Conservation (phyloP, 257 asterid species). For the Paulownia fortunei region DNA sequence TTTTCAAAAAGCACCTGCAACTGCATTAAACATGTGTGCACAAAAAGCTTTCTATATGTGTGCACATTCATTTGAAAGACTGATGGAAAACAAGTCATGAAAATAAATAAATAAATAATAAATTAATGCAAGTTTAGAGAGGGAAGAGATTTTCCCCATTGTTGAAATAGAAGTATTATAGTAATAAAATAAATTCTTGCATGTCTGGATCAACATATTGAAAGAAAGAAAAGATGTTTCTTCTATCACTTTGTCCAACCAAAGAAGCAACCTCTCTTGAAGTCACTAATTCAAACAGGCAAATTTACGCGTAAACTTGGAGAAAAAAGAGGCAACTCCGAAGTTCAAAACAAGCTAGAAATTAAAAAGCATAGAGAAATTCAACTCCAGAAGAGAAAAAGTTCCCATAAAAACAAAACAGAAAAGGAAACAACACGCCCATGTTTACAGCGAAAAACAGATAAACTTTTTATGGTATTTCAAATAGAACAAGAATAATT, state of each 20-base stretch:
- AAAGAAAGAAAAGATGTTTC: constrained; percentile 30
- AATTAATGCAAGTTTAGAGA: neutral
- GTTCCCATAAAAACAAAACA: neutral
- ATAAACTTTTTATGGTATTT: constrained; percentile 21
- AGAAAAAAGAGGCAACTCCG: constrained; percentile 24
- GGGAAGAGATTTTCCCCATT: constrained; percentile 5
- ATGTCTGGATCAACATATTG: constrained; percentile 27
- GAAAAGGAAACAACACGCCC: constrained; percentile 14
- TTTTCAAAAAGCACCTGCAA: constrained; percentile 39
- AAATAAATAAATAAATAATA: neutral
- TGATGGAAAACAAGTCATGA: constrained; percentile 23
- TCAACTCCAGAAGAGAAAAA: constrained; percentile 23
- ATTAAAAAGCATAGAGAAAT: constrained; percentile 1
- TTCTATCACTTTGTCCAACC: constrained; percentile 32
- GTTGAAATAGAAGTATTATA: neutral
- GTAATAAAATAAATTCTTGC: constrained; percentile 32
- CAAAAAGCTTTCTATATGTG: constrained; percentile 32
- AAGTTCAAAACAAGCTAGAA: neutral
- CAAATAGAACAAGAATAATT: constrained; percentile 36
- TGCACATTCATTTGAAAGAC: constrained; percentile 30
- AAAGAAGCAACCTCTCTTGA: constrained; percentile 32
- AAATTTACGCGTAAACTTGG: constrained; percentile 26
- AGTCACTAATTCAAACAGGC: constrained; percentile 19
- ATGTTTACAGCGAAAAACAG: constrained; percentile 26
- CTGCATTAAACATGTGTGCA: constrained; percentile 34